Evolutionary conservation across 257 asterid genomes (phyloP), one percentile per base, ranked within the genome.

Genomic region (Apocynum venetum): DNA sequence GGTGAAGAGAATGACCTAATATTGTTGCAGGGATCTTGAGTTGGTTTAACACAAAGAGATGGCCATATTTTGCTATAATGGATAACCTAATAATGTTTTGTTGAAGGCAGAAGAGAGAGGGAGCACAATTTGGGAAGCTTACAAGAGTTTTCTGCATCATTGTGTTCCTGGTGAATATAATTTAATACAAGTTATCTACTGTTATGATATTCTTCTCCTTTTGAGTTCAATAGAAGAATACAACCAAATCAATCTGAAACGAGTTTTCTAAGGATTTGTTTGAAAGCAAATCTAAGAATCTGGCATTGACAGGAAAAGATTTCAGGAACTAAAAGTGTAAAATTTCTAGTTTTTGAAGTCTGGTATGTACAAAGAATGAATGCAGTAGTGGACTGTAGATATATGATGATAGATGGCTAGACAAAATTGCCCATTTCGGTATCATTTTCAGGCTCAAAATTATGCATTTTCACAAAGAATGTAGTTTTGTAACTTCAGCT

Each of bases 301-400:
- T 64, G 69, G n/a, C 38, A 3, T 38, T 38, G 46, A 17, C 31
- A 4, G 36, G n/a, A 35, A 65, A 12, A 31, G 38, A 3, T 36
- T 66, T 40, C 35, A 66, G 25, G 53, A 68, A 68, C 53, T 68
- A 43, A 43, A 20, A 68, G 2, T 68, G 15, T 68, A 25, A 19
- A 15, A 41, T 35, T 2, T 3, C 1, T 5, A 41, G 1, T 4
- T 66, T 65, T 7, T 56, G 8, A 25, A 51, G 36, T 53, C 46
- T 71, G 38, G 60, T 79, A 73, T 74, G 74, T 79, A 73, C 75
- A 73, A 52, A 64, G 38, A 73, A 64, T 5, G 70, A 56, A 66
- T 74, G 63, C 57, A 31, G 63, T 48, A 31, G 69, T 13, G 9
- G 68, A 25, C 31, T 8, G 69, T 35, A 65, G 73, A 69, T 41